Evolutionary conservation across 495 filamentous ascomycete species (phyloP), one percentile per base, ranked within the genome.

Genomic region (Mycothermus thermophilus): DNA sequence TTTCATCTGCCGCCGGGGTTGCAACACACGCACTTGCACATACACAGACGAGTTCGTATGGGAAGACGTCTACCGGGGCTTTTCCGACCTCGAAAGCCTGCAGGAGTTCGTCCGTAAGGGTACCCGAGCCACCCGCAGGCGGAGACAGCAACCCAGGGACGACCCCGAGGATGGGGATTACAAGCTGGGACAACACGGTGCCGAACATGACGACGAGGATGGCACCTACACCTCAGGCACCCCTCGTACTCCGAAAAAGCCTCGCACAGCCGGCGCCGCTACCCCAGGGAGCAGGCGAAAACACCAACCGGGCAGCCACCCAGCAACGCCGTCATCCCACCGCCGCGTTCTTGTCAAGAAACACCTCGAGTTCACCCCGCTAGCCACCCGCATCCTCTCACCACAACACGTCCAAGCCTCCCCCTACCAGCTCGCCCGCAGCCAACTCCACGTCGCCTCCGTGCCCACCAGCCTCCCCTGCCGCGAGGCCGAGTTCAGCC

Each of bases 21-120:
- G 84, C 43, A 92, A 86, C 50, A 80, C 83, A 4, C 60, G 82
- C 21, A 93, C 86, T 19, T 77, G 83, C 19, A 83, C 78, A 22
- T 99, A 96, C 51, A 96, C 90, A 0, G 74, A 86, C 4, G 92
- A 96, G 48, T 93, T 96, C 40, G 41, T 72, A 4, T 99, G 90
- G 90, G 85, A 93, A 47, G 69, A 92, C 21, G 60, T 90, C 8
- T 92, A 81, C 44, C 62, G 66, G 4, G 74, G 78, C 14, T 56
- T 69, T 16, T 74, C 70, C 32, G 69, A 84, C 55, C 59, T 90
- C 45, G 57, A 59, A 10, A 47, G 58, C 0, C 58, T 97, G 20
- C 66, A 77, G 27, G 65, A 75, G 16, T 54, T 77, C 44, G 63
- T 96, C 17, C 65, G 75, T 42, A 63, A 64, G 35, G 73, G 76